Conservation (phyloP, 345 rosid genomes). For the Citrus glauca region DNA sequence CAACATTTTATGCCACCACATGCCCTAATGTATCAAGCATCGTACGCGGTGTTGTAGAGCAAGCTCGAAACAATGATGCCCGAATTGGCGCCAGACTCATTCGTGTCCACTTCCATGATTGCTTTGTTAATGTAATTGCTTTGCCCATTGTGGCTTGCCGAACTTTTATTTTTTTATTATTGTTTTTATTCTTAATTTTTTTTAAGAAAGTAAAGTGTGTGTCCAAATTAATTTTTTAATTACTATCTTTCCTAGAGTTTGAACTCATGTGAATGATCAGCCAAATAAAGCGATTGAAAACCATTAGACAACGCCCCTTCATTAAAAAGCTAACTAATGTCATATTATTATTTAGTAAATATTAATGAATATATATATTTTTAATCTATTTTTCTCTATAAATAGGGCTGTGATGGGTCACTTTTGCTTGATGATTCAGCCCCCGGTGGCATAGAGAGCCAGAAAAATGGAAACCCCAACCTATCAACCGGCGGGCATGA, state of each 20-base stretch:
- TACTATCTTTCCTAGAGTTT: no score
- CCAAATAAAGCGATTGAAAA: no score
- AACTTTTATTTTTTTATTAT: no score
- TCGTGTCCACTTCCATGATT: slow-evolving; percentile 38
- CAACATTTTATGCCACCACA: slow-evolving; percentile 23
- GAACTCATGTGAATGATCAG: no score
- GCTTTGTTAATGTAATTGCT: slow-evolving; percentile 32
- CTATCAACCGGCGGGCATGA: slow-evolving; percentile 25
- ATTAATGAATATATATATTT: background rate
- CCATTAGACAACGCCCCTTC: no score
- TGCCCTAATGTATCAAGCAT: slow-evolving; percentile 21
- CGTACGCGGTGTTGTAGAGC: slow-evolving; percentile 11
- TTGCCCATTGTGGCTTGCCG: no score
- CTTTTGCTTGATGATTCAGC: slow-evolving; percentile 37
- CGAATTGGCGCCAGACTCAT: slow-evolving; percentile 23
- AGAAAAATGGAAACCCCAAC: slow-evolving; percentile 36
- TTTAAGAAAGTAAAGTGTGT: no score
- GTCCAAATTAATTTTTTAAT: no score
- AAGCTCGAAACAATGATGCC: slow-evolving; percentile 5
- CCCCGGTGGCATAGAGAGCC: slow-evolving; percentile 19
- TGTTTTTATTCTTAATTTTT: no score
- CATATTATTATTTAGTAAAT: background rate
- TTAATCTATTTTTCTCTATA: background rate
- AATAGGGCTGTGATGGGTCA: slow-evolving; percentile 56
- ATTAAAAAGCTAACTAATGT: background rate